Percentiles rank a stretch among this genome's conserved stretches.
Evolutionary conservation across 306 rosid species (phyloP).

Genomic region (Alnus glutinosa): DNA sequence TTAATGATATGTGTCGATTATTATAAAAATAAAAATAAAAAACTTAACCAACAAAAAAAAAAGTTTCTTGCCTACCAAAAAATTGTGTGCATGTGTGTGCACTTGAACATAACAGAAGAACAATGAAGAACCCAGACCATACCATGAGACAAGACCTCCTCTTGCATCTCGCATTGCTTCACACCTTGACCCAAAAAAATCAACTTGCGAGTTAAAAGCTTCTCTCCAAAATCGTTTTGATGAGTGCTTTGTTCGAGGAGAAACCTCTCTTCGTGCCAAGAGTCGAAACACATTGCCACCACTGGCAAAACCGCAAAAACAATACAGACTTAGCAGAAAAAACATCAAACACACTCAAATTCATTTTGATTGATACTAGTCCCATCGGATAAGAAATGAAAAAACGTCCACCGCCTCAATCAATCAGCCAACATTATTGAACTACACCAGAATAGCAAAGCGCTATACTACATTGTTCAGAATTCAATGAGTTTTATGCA

Average conservation of each 20-base stretch:
- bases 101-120: neutral
- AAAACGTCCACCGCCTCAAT: neutral
- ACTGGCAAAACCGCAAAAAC: slow-evolving; percentile 23
- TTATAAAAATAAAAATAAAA: no score
- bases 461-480: neutral
- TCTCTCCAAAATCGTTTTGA: slow-evolving; percentile 42
- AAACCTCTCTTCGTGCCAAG: slow-evolving; percentile 52
- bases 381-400: neutral
- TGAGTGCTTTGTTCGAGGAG: slow-evolving; percentile 40
- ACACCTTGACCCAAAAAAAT: slow-evolving; percentile 30
- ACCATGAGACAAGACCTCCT: slow-evolving; percentile 60
- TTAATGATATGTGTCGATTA: no score
- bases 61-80: no score
- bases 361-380: neutral
- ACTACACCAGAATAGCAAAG: neutral
- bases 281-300: slow-evolving; percentile 47
- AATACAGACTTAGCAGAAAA: neutral
- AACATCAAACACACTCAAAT: slow-evolving; percentile 18
- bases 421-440: neutral
- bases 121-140: slow-evolving; percentile 6
- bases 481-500: neutral
- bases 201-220: slow-evolving; percentile 26
- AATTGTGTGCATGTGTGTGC: neutral
- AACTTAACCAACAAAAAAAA: no score
- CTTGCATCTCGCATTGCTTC: slow-evolving; percentile 45